These are phyloP conservation scores for Huntiella bhutanensis DNA, from an alignment of 2,329 filamentous ascomycete genomes.

Conservation along the genomic window DNA sequence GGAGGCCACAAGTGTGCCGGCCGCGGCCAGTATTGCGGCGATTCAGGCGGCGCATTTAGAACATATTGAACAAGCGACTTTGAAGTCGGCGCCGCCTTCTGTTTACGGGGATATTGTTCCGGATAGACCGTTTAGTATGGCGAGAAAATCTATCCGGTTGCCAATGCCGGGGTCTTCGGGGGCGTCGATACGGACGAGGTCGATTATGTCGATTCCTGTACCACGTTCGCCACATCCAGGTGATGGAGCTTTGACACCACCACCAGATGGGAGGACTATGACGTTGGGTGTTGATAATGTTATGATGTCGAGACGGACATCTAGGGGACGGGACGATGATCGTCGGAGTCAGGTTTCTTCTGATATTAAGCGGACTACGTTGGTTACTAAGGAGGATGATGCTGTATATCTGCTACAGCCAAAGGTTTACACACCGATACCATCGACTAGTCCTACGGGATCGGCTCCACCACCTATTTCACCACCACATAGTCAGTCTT, in stretches of 20 bases:
- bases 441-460: constrained; percentile 20
- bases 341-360: not conserved
- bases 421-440: constrained; percentile 35
- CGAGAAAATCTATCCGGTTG: constrained; percentile 1
- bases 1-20: constrained; percentile 9
- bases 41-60: constrained; percentile 6
- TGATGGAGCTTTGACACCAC: constrained; percentile 9
- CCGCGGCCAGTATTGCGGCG: constrained; percentile 5
- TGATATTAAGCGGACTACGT: constrained; percentile 1
- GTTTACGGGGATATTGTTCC: constrained; percentile 5
- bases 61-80: constrained; percentile 9
- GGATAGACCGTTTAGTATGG: constrained; percentile 6
- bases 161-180: constrained; percentile 5
- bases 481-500: constrained; percentile 24
- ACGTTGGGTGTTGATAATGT: constrained; percentile 7
- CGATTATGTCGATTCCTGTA: not conserved
- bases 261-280: constrained; percentile 1
- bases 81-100: constrained; percentile 6
- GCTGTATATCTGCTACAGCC: constrained; percentile 32
- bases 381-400: constrained; percentile 2
- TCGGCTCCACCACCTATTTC: constrained; percentile 21
- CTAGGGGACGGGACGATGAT: too few relatives aligned
- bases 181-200: not conserved
- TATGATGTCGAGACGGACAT: not conserved
- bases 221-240: constrained; percentile 3